phyloP scores from a whole-genome alignment of 139 green algal species.

The Closterium sp. region DNA sequence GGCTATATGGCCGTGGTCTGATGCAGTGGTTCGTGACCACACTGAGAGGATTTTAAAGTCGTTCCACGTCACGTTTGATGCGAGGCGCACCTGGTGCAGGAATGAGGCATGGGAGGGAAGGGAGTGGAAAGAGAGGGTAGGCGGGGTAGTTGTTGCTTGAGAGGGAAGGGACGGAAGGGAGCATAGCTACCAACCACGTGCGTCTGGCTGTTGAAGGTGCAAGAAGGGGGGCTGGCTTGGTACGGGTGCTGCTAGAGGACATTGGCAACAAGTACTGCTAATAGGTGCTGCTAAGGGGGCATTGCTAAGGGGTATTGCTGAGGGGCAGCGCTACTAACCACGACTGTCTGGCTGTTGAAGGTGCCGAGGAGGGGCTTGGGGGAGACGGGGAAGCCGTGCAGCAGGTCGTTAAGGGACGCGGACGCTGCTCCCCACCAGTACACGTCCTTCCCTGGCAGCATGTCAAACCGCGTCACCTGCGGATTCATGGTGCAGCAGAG shows the following conservation, averaged over 20 bases:
- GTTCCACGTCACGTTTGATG: conserved; percentile 30
- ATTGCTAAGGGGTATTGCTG: no score
- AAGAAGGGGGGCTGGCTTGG: background rate
- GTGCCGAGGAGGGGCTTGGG: conserved; percentile 14
- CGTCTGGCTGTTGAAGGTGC: no score
- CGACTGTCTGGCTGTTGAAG: conserved; percentile 35
- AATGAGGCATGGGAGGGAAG: background rate
- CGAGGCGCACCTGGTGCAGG: background rate
- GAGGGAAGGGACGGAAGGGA: conserved; percentile 26
- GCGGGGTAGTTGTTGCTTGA: conserved; percentile 29
- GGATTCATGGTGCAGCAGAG: no score
- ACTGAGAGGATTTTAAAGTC: conserved; percentile 13
- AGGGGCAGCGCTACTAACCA: background rate
- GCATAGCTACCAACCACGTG: background rate
- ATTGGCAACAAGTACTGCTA: no score
- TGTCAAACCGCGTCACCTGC: conserved; percentile 44
- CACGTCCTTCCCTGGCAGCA: conserved; percentile 35
- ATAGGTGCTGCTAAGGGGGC: no score
- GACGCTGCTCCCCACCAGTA: conserved; percentile 46
- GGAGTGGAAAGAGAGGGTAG: background rate
- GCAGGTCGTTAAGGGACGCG: conserved; percentile 32
- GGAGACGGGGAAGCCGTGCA: conserved; percentile 9
- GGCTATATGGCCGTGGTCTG: conserved; percentile 37
- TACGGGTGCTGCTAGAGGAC: no score
- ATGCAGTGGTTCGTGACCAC: conserved; percentile 36